Evolutionary conservation across 352 stramenopile species (phyloP), one percentile per base, ranked within the genome.

Genomic region (Chrysophaeum taylorii): DNA sequence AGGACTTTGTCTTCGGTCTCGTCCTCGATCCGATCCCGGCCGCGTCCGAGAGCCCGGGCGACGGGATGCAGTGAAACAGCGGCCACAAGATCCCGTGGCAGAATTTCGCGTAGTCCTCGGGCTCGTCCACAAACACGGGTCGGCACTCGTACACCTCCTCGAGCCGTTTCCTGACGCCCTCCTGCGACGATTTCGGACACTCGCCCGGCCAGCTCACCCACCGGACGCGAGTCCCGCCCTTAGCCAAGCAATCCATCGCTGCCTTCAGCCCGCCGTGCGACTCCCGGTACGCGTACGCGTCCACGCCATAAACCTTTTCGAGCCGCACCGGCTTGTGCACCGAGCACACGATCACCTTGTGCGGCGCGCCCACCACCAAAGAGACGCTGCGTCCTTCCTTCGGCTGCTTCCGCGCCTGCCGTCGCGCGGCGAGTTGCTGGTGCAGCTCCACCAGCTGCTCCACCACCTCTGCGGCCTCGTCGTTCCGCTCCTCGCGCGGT

Each of bases 11-110:
- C n/a, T n/a, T n/a, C n/a, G n/a, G n/a, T n/a, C n/a, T n/a, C n/a
- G n/a, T n/a, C 37, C 64, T 21, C 9, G 31, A 38, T 23, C 25
- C 42, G 38, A 48, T 33, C 89, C 80, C 92, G 88, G 71, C 92
- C 86, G 60, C 92, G 76, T 76, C 92, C 91, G 72, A 94, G 85
- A 14, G 93, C 85, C 72, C 91, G 92, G 79, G 93, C 92, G 76
- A 86, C 43, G 87, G 84, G 29, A 93, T 87, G 70, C 90, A 92
- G 73, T 94, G 88, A 76, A 94, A 93, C 50, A 89, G 90, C 18
- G 88, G 87, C 88, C 88, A 94, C 42, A 94, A 66, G 52, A 92
- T 88, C 63, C 91, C 85, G 72, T 92, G 89, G 72, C 84, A 91
- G 66, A 94, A 93, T 66, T 87, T 85, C 71, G 90, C 89, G 74